A percentile compares a stretch with the other conserved stretches of the same genome.
phyloP scores from a whole-genome alignment of 345 rosid genomes.

The Gossypium bickii region DNA sequence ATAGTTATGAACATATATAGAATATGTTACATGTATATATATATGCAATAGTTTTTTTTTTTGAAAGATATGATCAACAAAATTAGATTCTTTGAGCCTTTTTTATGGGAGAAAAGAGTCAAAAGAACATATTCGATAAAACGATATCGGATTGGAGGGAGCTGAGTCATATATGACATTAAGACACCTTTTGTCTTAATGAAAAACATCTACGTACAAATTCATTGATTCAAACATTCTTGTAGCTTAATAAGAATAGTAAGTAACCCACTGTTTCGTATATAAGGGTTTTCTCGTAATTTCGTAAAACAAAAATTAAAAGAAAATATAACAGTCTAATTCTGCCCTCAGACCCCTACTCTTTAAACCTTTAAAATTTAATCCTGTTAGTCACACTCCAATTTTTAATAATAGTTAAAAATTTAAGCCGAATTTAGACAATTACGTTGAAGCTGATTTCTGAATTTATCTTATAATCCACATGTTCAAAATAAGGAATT shows the following conservation, averaged over 20 bases:
- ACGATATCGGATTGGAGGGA: constrained; percentile 6
- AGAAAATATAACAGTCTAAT: too few species aligned
- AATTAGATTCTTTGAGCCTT: constrained; percentile 10
- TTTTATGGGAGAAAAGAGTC: background rate
- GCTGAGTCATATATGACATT: background rate
- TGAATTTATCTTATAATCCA: too few species aligned
- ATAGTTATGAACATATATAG: background rate
- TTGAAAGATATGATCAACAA: background rate
- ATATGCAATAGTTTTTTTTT: background rate
- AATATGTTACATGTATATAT: background rate
- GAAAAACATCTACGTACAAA: constrained; percentile 17
- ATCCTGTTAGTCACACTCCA: too few species aligned
- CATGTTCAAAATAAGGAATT: too few species aligned
- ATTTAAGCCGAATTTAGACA: too few species aligned
- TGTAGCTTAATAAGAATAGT: too few species aligned
- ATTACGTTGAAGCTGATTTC: too few species aligned
- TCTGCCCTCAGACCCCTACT: too few species aligned
- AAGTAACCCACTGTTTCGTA: constrained; percentile 4
- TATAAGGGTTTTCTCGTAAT: constrained; percentile 14
- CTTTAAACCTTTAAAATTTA: too few species aligned
- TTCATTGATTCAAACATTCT: constrained; percentile 15
- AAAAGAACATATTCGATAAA: constrained; percentile 25
- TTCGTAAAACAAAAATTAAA: background rate
- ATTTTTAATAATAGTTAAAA: too few species aligned
- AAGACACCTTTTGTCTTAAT: constrained; percentile 1